A percentile compares a stretch with the other conserved stretches of the same genome.
Evolutionary conservation across 2,329 filamentous ascomycete species (phyloP).

Genomic region (Aaosphaeria arxii): DNA sequence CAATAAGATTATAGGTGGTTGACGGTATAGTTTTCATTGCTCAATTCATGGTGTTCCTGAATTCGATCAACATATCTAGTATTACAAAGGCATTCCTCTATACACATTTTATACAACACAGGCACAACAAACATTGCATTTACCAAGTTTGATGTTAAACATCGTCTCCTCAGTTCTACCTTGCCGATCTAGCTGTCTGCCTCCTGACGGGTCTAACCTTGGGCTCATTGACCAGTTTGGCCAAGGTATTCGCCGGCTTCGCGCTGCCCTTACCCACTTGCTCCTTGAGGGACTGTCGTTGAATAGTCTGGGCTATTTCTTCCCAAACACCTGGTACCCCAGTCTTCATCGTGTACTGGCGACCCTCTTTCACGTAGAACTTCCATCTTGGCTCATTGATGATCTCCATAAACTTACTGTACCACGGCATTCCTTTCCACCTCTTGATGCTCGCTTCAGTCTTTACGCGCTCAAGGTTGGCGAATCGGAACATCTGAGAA

Average conservation of each 20-base stretch:
- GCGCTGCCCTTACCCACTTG: too few species aligned
- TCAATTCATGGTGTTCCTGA: too few species aligned
- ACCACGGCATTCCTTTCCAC: conserved; percentile 3
- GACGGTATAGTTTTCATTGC: too few species aligned
- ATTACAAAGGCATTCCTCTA: too few species aligned
- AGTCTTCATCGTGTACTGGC: conserved; percentile 25
- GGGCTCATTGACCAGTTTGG: conserved; percentile 1
- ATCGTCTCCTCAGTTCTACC: too few species aligned
- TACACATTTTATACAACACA: too few species aligned
- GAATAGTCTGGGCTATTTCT: conserved; percentile 26
- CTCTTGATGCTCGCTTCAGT: conserved; percentile 17
- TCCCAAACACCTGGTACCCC: conserved; percentile 36
- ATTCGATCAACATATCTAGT: too few species aligned
- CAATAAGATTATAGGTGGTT: too few species aligned
- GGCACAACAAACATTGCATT: too few species aligned
- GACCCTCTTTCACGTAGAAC: conserved; percentile 35
- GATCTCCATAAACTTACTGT: conserved; percentile 17
- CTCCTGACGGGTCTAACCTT: conserved; percentile 17
- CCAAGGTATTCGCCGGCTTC: neutral
- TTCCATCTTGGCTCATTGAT: conserved; percentile 29
- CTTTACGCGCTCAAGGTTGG: conserved; percentile 31
- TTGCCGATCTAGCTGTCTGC: conserved; percentile 17
- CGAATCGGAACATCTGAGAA: conserved; percentile 20
- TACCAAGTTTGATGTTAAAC: too few species aligned
- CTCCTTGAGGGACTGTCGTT: neutral